Percentiles rank a stretch among this genome's conserved stretches.
phyloP scores from a whole-genome alignment of 2,329 filamentous ascomycete genomes.

The Parafenestella ontariensis region DNA sequence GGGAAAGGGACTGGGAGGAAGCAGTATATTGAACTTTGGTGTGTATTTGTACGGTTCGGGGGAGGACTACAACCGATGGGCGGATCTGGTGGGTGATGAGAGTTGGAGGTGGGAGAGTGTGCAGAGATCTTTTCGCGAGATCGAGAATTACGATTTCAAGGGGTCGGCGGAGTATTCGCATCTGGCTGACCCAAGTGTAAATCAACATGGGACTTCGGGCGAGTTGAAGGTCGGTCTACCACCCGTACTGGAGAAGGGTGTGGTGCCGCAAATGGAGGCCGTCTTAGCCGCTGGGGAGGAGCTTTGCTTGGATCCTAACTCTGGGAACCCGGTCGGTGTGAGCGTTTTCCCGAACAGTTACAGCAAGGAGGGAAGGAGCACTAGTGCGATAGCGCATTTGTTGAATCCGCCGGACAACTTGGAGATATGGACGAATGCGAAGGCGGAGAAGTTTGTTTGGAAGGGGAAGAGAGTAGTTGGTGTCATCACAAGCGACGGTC shows the following conservation, averaged over 20 bases:
- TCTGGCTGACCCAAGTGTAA: slow-evolving; percentile 55
- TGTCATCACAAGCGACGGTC: slow-evolving; percentile 36
- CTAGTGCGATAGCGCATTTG: slow-evolving; percentile 45
- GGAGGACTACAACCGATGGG: slow-evolving; percentile 70
- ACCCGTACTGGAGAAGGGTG: slow-evolving; percentile 64
- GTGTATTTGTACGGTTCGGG: slow-evolving; percentile 56
- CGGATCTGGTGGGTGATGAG: slow-evolving; percentile 62
- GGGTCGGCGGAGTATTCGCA: slow-evolving; percentile 46
- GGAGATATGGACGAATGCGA: slow-evolving; percentile 57
- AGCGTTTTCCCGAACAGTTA: slow-evolving; percentile 48
- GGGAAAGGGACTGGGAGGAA: slow-evolving; percentile 60
- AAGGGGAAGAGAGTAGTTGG: slow-evolving; percentile 38
- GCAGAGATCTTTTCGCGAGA: slow-evolving; percentile 57
- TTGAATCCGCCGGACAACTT: slow-evolving; percentile 59
- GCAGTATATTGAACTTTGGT: slow-evolving; percentile 55
- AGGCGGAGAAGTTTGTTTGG: slow-evolving; percentile 49
- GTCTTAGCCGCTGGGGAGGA: slow-evolving; percentile 63
- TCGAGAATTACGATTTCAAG: slow-evolving; percentile 61
- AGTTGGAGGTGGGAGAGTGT: slow-evolving; percentile 63
- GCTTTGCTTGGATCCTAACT: slow-evolving; percentile 62
- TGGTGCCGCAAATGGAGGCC: slow-evolving; percentile 61
- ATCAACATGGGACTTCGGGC: slow-evolving; percentile 56
- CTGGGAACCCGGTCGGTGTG: slow-evolving; percentile 39
- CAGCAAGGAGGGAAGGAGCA: slow-evolving; percentile 41
- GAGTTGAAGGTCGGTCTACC: slow-evolving; percentile 48